A percentile compares a stretch with the other conserved stretches of the same genome.
phyloP scores from a whole-genome alignment of 1,284 basidiomycete species.

The Erythrobasidium hasegawianum region DNA sequence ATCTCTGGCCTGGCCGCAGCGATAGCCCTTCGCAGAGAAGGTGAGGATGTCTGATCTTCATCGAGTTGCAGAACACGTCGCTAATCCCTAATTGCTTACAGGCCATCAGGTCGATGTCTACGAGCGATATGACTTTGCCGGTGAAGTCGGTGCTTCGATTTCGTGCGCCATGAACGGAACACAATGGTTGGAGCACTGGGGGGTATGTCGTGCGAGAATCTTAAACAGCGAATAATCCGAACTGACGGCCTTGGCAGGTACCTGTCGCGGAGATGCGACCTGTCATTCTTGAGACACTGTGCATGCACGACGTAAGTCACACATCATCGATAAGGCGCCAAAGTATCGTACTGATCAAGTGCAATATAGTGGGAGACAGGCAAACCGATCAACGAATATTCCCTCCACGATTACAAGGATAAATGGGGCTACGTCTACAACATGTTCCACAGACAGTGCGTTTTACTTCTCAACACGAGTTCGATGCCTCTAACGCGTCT shows the following conservation, averaged over 20 bases:
- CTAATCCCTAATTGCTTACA: too few relatives aligned
- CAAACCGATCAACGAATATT: slow-evolving; percentile 45
- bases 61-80: background rate
- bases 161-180: slow-evolving; percentile 30
- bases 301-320: slow-evolving; percentile 43
- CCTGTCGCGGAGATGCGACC: slow-evolving; percentile 41
- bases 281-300: slow-evolving; percentile 45
- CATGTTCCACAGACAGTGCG: slow-evolving; percentile 48
- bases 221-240: background rate
- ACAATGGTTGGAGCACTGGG: slow-evolving; percentile 34
- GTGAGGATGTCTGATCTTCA: slow-evolving; percentile 38
- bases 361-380: slow-evolving; percentile 43
- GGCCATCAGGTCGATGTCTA: slow-evolving; percentile 43
- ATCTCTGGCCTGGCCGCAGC: slow-evolving; percentile 46
- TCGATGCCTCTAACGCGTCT: background rate
- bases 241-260: background rate
- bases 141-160: slow-evolving; percentile 45
- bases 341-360: background rate
- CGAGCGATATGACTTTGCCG: slow-evolving; percentile 47
- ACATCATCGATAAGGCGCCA: background rate
- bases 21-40: slow-evolving; percentile 45
- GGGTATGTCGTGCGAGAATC: slow-evolving; percentile 40
- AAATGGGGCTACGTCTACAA: slow-evolving; percentile 47
- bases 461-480: background rate
- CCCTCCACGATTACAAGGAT: slow-evolving; percentile 45